Base-by-base conservation (phyloP, 2,329 filamentous ascomycete species). In the Aspergillus pseudotamarii region DNA sequence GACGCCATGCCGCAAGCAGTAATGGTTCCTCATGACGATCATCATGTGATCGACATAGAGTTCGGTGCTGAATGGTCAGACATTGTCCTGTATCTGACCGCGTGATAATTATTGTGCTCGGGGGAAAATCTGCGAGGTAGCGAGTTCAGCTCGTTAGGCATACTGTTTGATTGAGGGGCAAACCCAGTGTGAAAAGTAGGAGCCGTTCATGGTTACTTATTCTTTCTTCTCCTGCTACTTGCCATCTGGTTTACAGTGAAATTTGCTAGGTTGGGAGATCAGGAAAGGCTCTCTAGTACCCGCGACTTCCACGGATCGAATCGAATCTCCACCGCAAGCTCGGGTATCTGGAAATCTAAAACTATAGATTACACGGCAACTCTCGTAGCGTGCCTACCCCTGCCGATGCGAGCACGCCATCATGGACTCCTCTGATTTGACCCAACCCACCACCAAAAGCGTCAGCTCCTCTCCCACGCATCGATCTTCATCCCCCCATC, bases 341-440 rank as follows among this genome's bases (percentile, higher is more conserved):
- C 48, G 48, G 48, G 28, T 51, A 51, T 51, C 48, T 26, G 28
- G 16, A 12, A 51, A 51, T 32, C 48, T 32, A 51, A 51, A 51
- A 34, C 26, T 14, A 38, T 55, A 38, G 34, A 55, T 36, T 55
- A 6, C 32, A 55, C 51, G 11, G 30, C 28, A 51, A 28, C 30
- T 30, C 9, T 28, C 28, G 30, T 38, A 26, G 32, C 36, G 59
- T 57, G 46, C 58, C 58, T 53, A 61, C 28, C 60, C 60, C 60
- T 64, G 64, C 55, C 58, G 21, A 69, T 65, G 64, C 64, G 66
- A 75, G 68, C 73, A 75, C 75, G 73, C 71, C 72, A 77, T 76
- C 68, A 76, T 76, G 75, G 69, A 73, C 57, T 65, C 68, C 57
- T 67, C 66, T 66, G 73, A 73, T 67, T 69, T 70, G 71, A 68